Base-by-base conservation (phyloP, 768 basidiomycete species). In the Termitomyces sp. region DNA sequence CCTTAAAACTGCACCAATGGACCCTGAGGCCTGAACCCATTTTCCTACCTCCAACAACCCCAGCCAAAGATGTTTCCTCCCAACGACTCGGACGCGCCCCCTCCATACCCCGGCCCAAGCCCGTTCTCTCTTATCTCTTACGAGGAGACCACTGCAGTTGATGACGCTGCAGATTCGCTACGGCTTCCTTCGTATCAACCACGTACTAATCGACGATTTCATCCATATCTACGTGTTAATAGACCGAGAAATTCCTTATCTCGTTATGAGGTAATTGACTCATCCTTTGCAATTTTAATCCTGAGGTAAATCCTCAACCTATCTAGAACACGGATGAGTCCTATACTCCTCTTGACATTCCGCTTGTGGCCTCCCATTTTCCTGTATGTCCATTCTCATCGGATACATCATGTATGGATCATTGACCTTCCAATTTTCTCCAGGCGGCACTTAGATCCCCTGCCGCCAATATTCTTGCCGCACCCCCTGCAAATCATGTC, bases 71-170 rank as follows among this genome's bases (percentile, higher is more conserved):
- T 57, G 56, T 14, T 31, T 6, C 25, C 42, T 14, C 32, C 16
- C 14, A 29, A 44, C 35, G 56, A 51, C 32, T 2, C 42, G 12
- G 56, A 51, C 32, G 5, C 42, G 12, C 56, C 55, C 19, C 55
- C 55, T n/a, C 55, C 55, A 3, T 57, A 57, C 35, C 34, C 49
- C 2, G 49, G 49, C 7, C 37, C 46, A 37, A 50, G 25, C 23
- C 19, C 44, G 4, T 48, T 45, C 29, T 34, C 45, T 32, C 31
- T 57, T 2, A 31, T 32, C 12, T 51, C 56, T 0, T 57, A 57
- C 34, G 27, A 44, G 0, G 41, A 52, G 11, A 42, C 50, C 3
- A 25, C 25, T 42, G 43, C 43, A 12, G 50, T 16, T 35, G 42
- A 57, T 41, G 42, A 46, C 5, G 5, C 21, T 25, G n/a, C 21